Evolutionary conservation across 2,329 filamentous ascomycete species (phyloP), one percentile per base, ranked within the genome.

Genomic region (Hymenotorrendiella dingleyae): DNA sequence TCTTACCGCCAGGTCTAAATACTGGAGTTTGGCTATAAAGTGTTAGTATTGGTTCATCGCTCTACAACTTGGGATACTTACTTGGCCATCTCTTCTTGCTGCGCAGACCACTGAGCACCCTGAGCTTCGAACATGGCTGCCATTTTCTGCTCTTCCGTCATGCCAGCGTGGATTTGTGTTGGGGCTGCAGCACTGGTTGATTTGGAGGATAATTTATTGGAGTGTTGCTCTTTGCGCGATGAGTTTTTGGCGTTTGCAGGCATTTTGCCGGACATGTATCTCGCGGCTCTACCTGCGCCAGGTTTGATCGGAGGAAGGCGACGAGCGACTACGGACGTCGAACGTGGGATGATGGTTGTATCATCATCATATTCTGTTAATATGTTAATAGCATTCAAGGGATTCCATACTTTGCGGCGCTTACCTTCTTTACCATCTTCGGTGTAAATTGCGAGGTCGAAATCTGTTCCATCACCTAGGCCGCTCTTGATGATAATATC

Each of bases 261-360:
- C 78, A 94, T 94, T 67, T 94, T 95, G 47, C 93, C 93, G 14
- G 88, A 91, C 47, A 98, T 87, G 73, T 98, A 98, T 61, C 93
- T 81, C 50, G 91, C 89, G 43, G 93, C 94, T 53, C 87, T 80
- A 40, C 93, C 94, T 51, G 89, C 88, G 22, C 93, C 93, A 36
- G 83, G 83, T 59, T 90, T 88, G 40, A 79, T 72, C 6, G 93
- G 86, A 3, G 93, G 93, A 50, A 93, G 74, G 48, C 93, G 82
- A 47, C 87, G 82, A 29, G 90, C 93, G 54, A 96, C 83, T 44
- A 98, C 89, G 0, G 89, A 94, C 2, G 90, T 96, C 14, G 93
- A 94, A 57, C 93, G 85, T 33, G 91, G 87, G 40, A 98, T 95
- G 55, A 96, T 90, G n/a, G 86, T 87, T 1, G 93, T 97, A 62